Base-by-base conservation (phyloP, 1,284 basidiomycete genomes). In the Porodaedalea pini region DNA sequence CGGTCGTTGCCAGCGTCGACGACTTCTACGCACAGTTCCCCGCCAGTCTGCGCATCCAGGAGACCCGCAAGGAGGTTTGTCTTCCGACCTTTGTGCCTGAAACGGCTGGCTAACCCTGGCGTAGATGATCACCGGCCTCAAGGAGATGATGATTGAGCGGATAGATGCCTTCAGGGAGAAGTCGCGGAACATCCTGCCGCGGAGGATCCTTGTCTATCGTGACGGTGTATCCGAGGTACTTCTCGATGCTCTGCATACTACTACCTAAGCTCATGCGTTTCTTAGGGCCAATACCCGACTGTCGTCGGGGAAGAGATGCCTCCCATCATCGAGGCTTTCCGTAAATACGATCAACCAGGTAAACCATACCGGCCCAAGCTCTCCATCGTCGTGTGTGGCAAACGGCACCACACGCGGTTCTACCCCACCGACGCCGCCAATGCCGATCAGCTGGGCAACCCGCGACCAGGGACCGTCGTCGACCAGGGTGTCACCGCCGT, bases 361-460 rank as follows among this genome's bases (percentile, higher is more conserved):
- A 63, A 59, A 21, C 70, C 67, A 1, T 92, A 90, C 69, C 73
- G 67, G 2, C 90, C 89, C 1, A 81, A 83, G 65, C 69, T 93
- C 6, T 87, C 83, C 7, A 86, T 91, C 62, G 81, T 92, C 61
- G 81, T 92, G 56, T 91, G 88, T 67, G 84, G 86, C 19, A 92
- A 92, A 71, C 81, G 90, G 1, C 91, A 92, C 63, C 88, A 92
- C 67, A 90, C 90, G 8, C 83, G 90, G 11, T 92, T 92, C 74
- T 92, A 82, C 67, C 88, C 90, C 2, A 85, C 82, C 2, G 76
- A 80, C 34, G 68, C 67, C 1, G 65, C 65, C 8, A 70, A 80
- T 39, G 86, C 81, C 0, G 86, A 85, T 55, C 50, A 63, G 1
- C 79, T 87, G 54, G 86, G 85, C 0, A 91, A 91, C 61, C 84